Base-by-base conservation (phyloP, 768 basidiomycete species). In the Thelephora ganbajun region DNA sequence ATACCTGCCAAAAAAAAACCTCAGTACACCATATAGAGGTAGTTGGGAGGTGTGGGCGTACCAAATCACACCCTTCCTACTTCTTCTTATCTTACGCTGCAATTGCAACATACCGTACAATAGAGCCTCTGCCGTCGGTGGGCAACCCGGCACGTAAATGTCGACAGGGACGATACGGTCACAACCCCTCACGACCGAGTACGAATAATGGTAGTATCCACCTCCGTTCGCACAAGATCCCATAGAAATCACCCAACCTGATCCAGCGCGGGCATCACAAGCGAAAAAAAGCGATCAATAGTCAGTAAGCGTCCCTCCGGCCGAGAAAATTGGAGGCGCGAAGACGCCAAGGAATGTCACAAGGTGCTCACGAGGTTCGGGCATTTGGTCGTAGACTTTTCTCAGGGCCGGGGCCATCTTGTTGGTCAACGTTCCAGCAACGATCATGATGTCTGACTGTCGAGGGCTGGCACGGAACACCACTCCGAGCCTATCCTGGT, bases 161-260 rank as follows among this genome's bases (percentile, higher is more conserved):
- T 98, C 94, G 41, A 99, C 93, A 3, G 96, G 96, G 5, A 99
- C 93, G 57, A 99, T 94, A 44, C 96, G 80, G 70, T 99, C 96
- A 63, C 94, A 98, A 13, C 96, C 96, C 43, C 96, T 82, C 34
- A 98, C 96, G 52, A 99, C 96, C 23, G 93, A 92, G 67, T 99
- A 99, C 22, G 94, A 96, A 65, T 97, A 96, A 67, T 94, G 92
- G 64, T 93, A 92, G 69, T 92, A 93, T 13, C 91, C 92, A 48
- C 92, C 91, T 26, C 96, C 96, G 63, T 98, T 98, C 14, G 96
- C 96, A 64, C 96, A 99, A 4, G 94, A 97, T 42, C 96, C 96
- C 96, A 99, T 98, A 20, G 94, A 98, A 60, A 99, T 86, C 49
- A 99, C 96, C 96, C 96, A 99, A 59, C 94, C 86, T 79, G 48